phyloP scores from a whole-genome alignment of 768 basidiomycete genomes.

The Kwoniella pini region DNA sequence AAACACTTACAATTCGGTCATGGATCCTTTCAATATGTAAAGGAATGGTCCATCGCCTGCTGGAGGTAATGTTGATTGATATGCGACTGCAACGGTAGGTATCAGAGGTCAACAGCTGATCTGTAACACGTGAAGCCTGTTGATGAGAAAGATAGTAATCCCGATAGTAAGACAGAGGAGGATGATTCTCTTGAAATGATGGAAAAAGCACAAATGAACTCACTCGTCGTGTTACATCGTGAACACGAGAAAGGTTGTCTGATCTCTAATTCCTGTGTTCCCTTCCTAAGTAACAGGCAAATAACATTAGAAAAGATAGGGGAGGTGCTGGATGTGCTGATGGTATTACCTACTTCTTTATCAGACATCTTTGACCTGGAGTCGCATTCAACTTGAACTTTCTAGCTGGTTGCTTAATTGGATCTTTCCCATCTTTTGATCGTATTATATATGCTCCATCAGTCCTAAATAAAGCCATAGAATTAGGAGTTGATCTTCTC shows the following conservation, averaged over 20 bases:
- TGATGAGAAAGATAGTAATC: too few relatives aligned
- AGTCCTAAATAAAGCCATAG: conserved; percentile 56
- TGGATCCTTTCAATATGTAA: conserved; percentile 76
- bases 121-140: too few relatives aligned
- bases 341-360: conserved; percentile 67
- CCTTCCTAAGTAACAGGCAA: conserved; percentile 23
- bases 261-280: conserved; percentile 42
- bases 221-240: conserved; percentile 50
- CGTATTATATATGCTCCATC: conserved; percentile 81
- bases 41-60: conserved; percentile 73
- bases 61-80: conserved; percentile 76
- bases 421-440: conserved; percentile 63
- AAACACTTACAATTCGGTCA: conserved; percentile 64
- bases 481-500: background rate
- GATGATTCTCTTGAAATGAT: too few relatives aligned
- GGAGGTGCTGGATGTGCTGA: background rate
- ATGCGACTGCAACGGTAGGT: conserved; percentile 64
- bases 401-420: conserved; percentile 61
- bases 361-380: conserved; percentile 67
- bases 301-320: background rate
- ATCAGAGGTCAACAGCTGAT: too few relatives aligned
- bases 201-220: conserved; percentile 19
- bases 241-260: conserved; percentile 47
- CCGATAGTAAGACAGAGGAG: too few relatives aligned
- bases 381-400: conserved; percentile 85